These are phyloP conservation scores for Pleurozium schreberi DNA, from an alignment of 225 moss, liverwort and hornwort genomes.

Conservation along the genomic window DNA sequence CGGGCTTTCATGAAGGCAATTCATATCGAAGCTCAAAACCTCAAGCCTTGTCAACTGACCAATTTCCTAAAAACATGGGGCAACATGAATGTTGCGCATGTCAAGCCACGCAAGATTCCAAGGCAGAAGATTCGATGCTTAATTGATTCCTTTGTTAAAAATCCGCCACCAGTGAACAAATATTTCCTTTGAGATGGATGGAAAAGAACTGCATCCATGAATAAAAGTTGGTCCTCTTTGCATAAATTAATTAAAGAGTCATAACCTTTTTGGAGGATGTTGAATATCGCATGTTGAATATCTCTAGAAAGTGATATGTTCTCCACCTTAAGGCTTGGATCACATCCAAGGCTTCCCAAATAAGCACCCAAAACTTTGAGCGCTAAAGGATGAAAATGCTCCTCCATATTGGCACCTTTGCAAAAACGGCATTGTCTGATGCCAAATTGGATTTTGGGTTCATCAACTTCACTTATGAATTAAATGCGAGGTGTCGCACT, in stretches of 20 bases:
- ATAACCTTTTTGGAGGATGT: neutral
- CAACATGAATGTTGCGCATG: neutral
- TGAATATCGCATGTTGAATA: neutral
- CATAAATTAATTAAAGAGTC: neutral
- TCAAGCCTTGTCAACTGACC: neutral
- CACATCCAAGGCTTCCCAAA: neutral
- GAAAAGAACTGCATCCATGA: neutral
- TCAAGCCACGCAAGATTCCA: neutral
- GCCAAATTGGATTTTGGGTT: neutral
- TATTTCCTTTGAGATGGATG: neutral
- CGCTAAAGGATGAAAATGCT: neutral
- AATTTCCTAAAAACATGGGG: neutral
- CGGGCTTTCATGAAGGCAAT: neutral
- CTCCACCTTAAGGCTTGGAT: neutral
- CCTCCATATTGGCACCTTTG: neutral
- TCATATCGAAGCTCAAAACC: neutral
- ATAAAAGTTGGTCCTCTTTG: neutral
- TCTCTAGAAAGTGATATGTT: neutral
- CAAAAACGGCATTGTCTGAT: neutral
- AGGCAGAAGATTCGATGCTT: neutral
- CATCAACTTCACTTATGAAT: neutral
- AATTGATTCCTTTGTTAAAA: neutral
- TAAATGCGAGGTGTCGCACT: neutral
- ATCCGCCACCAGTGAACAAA: accelerated
- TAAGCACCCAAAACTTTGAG: neutral